Conservation (phyloP, 495 filamentous ascomycete species). For the Clohesyomyces aquaticus region DNA sequence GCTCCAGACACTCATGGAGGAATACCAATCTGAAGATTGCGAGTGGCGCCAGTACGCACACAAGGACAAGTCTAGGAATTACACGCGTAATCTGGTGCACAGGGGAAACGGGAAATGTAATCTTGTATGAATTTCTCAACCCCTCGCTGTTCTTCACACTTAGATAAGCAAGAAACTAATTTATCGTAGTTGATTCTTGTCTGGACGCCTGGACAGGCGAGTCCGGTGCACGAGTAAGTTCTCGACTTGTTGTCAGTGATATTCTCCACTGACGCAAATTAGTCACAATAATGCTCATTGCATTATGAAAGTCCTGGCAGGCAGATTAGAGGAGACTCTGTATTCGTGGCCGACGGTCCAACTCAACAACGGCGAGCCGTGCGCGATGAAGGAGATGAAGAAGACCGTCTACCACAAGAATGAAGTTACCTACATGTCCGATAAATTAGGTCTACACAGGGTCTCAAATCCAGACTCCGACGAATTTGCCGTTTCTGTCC, state of each 20-base stretch:
- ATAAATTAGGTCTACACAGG: slow-evolving; percentile 80
- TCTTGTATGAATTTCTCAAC: slow-evolving; percentile 58
- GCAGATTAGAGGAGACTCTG: slow-evolving; percentile 74
- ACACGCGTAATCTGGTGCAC: slow-evolving; percentile 88
- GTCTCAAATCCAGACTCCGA: slow-evolving; percentile 73
- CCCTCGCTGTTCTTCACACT: too few species aligned
- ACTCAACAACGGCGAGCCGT: slow-evolving; percentile 54
- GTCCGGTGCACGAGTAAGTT: slow-evolving; percentile 73
- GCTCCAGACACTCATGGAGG: slow-evolving; percentile 69
- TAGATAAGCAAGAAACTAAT: neutral
- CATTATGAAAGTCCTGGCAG: slow-evolving; percentile 67
- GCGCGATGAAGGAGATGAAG: slow-evolving; percentile 56
- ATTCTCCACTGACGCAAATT: neutral
- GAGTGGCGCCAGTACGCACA: slow-evolving; percentile 78
- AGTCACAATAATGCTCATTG: slow-evolving; percentile 50
- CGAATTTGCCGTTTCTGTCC: slow-evolving; percentile 81
- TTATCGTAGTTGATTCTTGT: slow-evolving; percentile 74
- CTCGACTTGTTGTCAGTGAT: too few species aligned
- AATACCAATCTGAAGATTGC: slow-evolving; percentile 64
- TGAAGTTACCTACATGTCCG: slow-evolving; percentile 82
- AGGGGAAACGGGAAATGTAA: slow-evolving; percentile 91
- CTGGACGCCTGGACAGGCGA: slow-evolving; percentile 88
- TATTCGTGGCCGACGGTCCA: slow-evolving; percentile 70
- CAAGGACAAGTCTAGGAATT: slow-evolving; percentile 64
- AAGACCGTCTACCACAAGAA: slow-evolving; percentile 61